Evolutionary conservation across 805 yeast species (phyloP).

Genomic region (Lipomyces mesembrius): DNA sequence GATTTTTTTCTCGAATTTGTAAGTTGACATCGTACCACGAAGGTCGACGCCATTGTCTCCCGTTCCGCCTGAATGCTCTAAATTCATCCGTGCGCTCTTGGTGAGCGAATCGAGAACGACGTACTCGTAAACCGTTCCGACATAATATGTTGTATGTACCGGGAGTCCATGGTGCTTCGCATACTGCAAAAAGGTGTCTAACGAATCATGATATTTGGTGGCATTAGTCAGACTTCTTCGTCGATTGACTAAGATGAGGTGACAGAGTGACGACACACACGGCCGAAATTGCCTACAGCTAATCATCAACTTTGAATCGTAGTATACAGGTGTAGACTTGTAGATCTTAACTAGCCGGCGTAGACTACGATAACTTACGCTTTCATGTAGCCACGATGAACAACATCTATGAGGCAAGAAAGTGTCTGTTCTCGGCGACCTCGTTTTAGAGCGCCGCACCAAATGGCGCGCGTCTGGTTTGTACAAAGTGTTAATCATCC

Average conservation of each 20-base stretch:
- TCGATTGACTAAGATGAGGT: not conserved
- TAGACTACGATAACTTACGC: no score
- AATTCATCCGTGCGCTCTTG: slow-evolving; percentile 18
- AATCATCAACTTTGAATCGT: not conserved
- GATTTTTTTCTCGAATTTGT: slow-evolving; percentile 2
- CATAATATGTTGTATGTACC: slow-evolving; percentile 29
- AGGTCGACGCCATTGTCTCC: slow-evolving; percentile 40
- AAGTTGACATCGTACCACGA: slow-evolving; percentile 30
- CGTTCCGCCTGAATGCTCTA: slow-evolving; percentile 39
- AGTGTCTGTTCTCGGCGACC: no score
- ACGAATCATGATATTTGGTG: slow-evolving; percentile 18
- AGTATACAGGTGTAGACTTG: not conserved
- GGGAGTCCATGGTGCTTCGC: slow-evolving; percentile 18
- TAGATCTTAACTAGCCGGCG: not conserved
- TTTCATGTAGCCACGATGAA: no score
- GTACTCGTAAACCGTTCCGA: slow-evolving; percentile 41
- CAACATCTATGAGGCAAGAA: no score
- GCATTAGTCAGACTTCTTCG: not conserved
- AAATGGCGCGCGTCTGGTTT: no score
- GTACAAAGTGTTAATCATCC: no score
- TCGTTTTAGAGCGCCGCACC: no score
- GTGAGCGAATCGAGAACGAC: slow-evolving; percentile 32
- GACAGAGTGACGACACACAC: not conserved
- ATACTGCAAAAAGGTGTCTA: slow-evolving; percentile 24
- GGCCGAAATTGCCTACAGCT: not conserved